phyloP scores from a whole-genome alignment of 768 basidiomycete genomes.

The Mycena crocata region DNA sequence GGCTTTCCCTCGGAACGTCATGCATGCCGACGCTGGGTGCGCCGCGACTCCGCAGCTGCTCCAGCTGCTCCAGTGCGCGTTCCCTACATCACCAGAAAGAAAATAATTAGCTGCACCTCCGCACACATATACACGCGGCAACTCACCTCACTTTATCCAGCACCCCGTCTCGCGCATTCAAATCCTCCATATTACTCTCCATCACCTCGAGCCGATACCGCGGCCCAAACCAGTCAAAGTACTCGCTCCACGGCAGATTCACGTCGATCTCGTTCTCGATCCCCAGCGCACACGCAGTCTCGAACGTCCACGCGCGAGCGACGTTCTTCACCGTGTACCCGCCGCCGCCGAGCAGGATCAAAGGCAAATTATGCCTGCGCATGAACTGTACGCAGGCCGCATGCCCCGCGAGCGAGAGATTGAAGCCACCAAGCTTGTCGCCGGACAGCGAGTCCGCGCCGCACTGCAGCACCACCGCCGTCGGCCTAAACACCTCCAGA shows the following conservation, averaged over 20 bases:
- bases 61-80: slow-evolving; percentile 54
- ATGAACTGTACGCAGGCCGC: slow-evolving; percentile 92
- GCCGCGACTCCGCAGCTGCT: slow-evolving; percentile 53
- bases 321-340: slow-evolving; percentile 99
- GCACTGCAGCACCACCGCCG: slow-evolving; percentile 92
- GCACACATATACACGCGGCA: background rate
- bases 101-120: background rate
- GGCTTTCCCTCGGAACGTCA: slow-evolving; percentile 78
- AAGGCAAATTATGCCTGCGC: slow-evolving; percentile 82
- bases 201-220: slow-evolving; percentile 93
- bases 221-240: slow-evolving; percentile 98
- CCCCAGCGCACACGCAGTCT: slow-evolving; percentile 94
- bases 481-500: slow-evolving; percentile 88
- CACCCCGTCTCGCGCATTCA: slow-evolving; percentile 84
- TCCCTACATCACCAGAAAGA: slow-evolving; percentile 34
- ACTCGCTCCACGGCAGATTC: slow-evolving; percentile 88
- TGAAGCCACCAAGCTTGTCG: slow-evolving; percentile 97
- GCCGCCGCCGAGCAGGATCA: slow-evolving; percentile 94
- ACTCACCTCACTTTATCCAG: slow-evolving; percentile 83
- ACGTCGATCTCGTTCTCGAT: slow-evolving; percentile 81
- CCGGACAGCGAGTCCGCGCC: slow-evolving; percentile 96
- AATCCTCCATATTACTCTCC: slow-evolving; percentile 94
- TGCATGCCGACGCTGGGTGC: slow-evolving; percentile 92
- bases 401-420: slow-evolving; percentile 95
- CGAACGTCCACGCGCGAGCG: slow-evolving; percentile 93